Base-by-base conservation (phyloP, 2,329 filamentous ascomycete genomes). In the Talaromyces atroroseus region DNA sequence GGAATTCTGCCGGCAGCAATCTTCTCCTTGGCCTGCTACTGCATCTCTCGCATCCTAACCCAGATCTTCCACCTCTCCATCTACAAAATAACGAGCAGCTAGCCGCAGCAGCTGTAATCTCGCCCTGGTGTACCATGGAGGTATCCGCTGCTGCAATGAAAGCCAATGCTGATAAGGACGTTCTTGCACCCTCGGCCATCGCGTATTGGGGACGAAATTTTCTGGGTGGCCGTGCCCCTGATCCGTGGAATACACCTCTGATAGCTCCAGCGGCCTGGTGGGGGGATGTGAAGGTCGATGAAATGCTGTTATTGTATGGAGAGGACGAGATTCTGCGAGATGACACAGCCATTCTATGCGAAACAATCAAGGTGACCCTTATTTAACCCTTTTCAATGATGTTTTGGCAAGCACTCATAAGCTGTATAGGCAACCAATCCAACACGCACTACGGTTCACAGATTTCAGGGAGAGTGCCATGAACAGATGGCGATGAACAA, bases 181-280 rank as follows among this genome's bases (percentile, higher is more conserved):
- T 57, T 23, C 18, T 57, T 8, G 18, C 23, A 3, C 26, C 49
- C 7, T 57, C 54, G 8, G 29, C 54, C 2, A 21, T 57, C 12
- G 49, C 49, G 3, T 57, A 57, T 24, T 57, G 54, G 54, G 54
- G 49, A n/a, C 18, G 45, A 3, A 57, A 57, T 14, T 26, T 52
- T n/a, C 50, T 57, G 21, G 40, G 40, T 18, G 42, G 40, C 21
- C 48, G 42, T 32, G n/a, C 24, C 1, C 23, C 23, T 6, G 54
- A 57, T 29, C 49, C 54, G 12, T 57, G 54, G 54, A 57, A 57
- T 34, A 46, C 49, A 8, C 54, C 54, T 24, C 20, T 57, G 29
- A 18, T 40, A 3, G 54, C 54, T 34, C 54, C 54, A 2, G 50
- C n/a, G 12, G 40, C 46, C 16, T 57, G 54, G 54, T 57, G 54